Evolutionary conservation across 805 yeast genomes (phyloP).

Genomic region (Teunomyces aglyptinius): DNA sequence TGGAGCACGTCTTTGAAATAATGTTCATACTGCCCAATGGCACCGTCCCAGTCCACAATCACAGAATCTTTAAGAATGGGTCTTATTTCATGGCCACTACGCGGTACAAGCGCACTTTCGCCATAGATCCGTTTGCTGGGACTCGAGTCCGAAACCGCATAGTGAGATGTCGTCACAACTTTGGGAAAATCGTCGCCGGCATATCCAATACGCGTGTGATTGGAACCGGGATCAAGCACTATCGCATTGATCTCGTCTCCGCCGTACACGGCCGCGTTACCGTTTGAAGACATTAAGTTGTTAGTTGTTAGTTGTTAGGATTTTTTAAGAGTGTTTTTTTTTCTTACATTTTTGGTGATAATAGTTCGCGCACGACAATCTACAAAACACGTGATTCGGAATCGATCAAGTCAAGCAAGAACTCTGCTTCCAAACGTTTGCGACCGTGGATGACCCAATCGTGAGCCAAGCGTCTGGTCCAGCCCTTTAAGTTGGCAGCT

Average conservation of each 20-base stretch:
- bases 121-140: constrained; percentile 29
- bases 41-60: constrained; percentile 84
- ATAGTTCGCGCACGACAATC: background rate
- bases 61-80: constrained; percentile 61
- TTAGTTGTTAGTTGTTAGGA: background rate
- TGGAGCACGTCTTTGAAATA: constrained; percentile 51
- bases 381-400: constrained; percentile 53
- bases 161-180: constrained; percentile 68
- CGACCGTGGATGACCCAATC: constrained; percentile 93
- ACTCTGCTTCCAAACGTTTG: constrained; percentile 84
- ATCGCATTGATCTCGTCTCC: constrained; percentile 86
- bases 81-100: constrained; percentile 48
- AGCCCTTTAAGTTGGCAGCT: constrained; percentile 83
- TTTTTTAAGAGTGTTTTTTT: background rate
- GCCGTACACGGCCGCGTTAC: constrained; percentile 29
- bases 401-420: constrained; percentile 67
- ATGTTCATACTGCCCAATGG: constrained; percentile 68
- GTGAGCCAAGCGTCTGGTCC: constrained; percentile 85
- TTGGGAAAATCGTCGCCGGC: constrained; percentile 92
- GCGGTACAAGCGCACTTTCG: constrained; percentile 49
- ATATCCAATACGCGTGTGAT: constrained; percentile 78
- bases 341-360: background rate
- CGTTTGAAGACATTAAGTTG: constrained; percentile 20
- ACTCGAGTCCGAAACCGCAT: constrained; percentile 41
- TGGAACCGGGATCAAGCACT: constrained; percentile 89